Evolutionary conservation across 2,329 filamentous ascomycete genomes (phyloP), one percentile per base, ranked within the genome.

Genomic region (Bisporella sp.): DNA sequence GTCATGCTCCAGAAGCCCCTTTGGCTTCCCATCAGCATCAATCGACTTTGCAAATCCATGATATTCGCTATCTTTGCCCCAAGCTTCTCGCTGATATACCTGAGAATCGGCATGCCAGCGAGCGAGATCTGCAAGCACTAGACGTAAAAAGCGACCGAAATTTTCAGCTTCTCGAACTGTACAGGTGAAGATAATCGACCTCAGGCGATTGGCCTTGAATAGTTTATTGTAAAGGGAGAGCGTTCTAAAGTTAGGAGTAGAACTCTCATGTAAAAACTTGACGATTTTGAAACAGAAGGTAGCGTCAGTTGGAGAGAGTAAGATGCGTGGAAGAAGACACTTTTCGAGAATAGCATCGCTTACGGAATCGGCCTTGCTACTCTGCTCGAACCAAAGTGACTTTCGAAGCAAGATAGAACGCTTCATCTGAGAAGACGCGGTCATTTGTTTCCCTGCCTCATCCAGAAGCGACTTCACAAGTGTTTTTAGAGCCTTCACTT

Each of bases 121-220:
- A 6, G 83, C 78, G 13, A 99, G 75, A 57, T 96, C 89, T 53
- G 84, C 80, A 8, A 99, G 72, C 2, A 93, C 74, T 54, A 92
- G 83, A 62, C 85, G 89, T 49, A 99, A 71, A 67, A 99, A 97
- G 29, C 88, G 87, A 9, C 90, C 93, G n/a, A 99, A 73, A 58
- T 95, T 89, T 66, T 96, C 89, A 0, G 90, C 89, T 68, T 99
- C 95, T 49, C 89, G 85, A 29, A 92, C 85, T 0, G 91, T 95
- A 65, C 87, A 95, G 45, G 86, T 83, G 66, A 95, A 96, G 50
- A 99, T 89, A 46, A 96, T 77, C 6, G 85, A 78, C 2, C 87
- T 82, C 13, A 97, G 74, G 51, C 87, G 79, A 62, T 95, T 89
- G 51, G 90, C 81, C 60, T 83, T 84, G 70, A 99, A 95, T 1